Evolutionary conservation across 2,329 filamentous ascomycete genomes (phyloP), one percentile per base, ranked within the genome.

Genomic region (Fusarium begoniae): DNA sequence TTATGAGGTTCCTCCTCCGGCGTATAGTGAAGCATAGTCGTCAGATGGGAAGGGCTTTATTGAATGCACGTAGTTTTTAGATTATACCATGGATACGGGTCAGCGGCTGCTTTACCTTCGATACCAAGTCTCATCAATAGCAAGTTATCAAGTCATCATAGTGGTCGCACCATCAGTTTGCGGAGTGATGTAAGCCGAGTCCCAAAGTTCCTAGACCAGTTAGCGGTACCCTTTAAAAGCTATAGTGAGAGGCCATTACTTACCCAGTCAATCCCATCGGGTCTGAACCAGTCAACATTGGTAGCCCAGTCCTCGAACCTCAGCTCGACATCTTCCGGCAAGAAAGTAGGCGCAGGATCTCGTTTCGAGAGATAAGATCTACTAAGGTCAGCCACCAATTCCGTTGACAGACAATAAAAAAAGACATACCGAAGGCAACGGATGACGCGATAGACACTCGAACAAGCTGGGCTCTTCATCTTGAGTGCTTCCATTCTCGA

Each of bases 201-300:
- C 64, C 66, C 66, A 69, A 5, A 48, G 26, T 15, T 32, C 64
- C 66, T 69, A 18, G 4, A 5, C 0, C 7, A 35, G 8, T 69
- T 18, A 69, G 65, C 1, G 14, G 0, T 5, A 3, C 1, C 3
- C 9, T 17, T 1, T 2, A 2, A 0, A 14, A 10, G 13, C 2
- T 4, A 8, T 1, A 2, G 35, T 17, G 35, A 37, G 35, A 37
- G 2, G 8, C 2, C 6, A 14, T 28, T 14, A 22, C 47, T 28
- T n/a, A 69, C 66, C 66, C 66, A 69, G n/a, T 69, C 66, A 40
- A 69, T 69, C 4, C 64, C 38, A 26, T 69, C 66, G 0, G 66
- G 66, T 10, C 65, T 35, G 3, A 69, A 69, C 66, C 66, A 69
- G 30, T 69, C 66, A 3, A 69, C 66, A 10, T 63, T 69, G 14